Conservation (phyloP, 306 rosid species). For the Dalbergia cultrata region DNA sequence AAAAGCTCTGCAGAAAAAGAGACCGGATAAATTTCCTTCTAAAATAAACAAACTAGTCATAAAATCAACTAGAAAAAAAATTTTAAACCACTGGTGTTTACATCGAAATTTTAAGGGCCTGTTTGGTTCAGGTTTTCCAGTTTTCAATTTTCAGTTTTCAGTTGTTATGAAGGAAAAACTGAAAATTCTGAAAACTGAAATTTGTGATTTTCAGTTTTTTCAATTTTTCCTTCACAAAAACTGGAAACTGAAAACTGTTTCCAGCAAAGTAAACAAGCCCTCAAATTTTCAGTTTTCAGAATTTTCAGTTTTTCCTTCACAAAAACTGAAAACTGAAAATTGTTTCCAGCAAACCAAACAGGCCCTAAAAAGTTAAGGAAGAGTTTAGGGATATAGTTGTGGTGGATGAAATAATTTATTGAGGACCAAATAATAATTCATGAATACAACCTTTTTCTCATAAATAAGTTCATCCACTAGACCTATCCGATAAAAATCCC, state of each 20-base stretch:
- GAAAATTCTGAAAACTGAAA: too few species aligned
- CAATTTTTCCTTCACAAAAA: too few species aligned
- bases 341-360: too few species aligned
- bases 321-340: too few species aligned
- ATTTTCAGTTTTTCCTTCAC: too few species aligned
- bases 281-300: too few species aligned
- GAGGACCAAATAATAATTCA: neutral
- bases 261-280: too few species aligned
- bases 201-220: too few species aligned
- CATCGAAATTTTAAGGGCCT: slow-evolving; percentile 36
- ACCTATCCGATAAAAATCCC: neutral
- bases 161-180: too few species aligned
- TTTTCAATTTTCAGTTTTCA: too few species aligned
- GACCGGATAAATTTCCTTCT: slow-evolving; percentile 25
- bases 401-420: neutral
- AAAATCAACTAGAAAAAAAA: slow-evolving; percentile 38
- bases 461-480: neutral
- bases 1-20: slow-evolving; percentile 77
- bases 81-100: neutral
- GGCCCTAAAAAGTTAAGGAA: slow-evolving; percentile 26
- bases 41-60: slow-evolving; percentile 15
- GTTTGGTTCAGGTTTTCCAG: too few species aligned
- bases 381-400: neutral
- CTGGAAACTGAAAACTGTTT: too few species aligned
- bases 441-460: neutral